A percentile compares a stretch with the other conserved stretches of the same genome.
Conservation (phyloP, 352 stramenopile genomes). For the Globisporangium nodosum region DNA sequence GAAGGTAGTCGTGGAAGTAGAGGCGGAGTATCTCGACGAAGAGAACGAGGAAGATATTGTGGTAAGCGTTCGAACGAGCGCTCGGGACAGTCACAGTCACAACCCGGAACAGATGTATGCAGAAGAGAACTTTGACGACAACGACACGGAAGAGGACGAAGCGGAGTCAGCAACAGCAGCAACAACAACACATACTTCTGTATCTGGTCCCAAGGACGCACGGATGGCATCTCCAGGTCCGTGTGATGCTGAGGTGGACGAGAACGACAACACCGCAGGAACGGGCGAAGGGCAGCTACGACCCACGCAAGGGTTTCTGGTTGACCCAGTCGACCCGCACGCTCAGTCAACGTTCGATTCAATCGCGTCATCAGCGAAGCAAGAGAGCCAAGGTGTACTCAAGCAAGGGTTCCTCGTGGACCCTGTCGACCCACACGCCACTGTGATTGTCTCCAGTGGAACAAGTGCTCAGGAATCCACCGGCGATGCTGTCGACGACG, state of each 20-base stretch:
- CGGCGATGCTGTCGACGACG: too few relatives aligned
- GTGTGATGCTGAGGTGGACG: neutral
- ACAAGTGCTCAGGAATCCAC: too few relatives aligned
- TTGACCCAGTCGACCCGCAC: neutral
- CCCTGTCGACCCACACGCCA: too few relatives aligned
- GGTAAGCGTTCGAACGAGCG: neutral
- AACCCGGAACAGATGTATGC: constrained; percentile 14
- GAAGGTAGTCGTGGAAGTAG: neutral
- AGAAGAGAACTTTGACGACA: constrained; percentile 29
- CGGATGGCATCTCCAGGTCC: neutral
- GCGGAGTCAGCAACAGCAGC: neutral
- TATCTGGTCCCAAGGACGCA: neutral
- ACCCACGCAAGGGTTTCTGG: neutral
- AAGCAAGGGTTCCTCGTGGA: too few relatives aligned
- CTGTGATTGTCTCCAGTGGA: too few relatives aligned
- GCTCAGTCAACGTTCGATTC: neutral
- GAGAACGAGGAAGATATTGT: neutral
- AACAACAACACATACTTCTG: neutral
- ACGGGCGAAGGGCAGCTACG: neutral
- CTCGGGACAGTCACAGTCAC: neutral
- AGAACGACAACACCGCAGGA: neutral
- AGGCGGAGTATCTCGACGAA: neutral
- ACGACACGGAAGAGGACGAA: constrained; percentile 3
- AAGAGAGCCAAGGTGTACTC: neutral
- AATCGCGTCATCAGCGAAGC: neutral